These are phyloP conservation scores for Cichorium intybus DNA, from an alignment of 140 eudicot species.

Conservation along the genomic window DNA sequence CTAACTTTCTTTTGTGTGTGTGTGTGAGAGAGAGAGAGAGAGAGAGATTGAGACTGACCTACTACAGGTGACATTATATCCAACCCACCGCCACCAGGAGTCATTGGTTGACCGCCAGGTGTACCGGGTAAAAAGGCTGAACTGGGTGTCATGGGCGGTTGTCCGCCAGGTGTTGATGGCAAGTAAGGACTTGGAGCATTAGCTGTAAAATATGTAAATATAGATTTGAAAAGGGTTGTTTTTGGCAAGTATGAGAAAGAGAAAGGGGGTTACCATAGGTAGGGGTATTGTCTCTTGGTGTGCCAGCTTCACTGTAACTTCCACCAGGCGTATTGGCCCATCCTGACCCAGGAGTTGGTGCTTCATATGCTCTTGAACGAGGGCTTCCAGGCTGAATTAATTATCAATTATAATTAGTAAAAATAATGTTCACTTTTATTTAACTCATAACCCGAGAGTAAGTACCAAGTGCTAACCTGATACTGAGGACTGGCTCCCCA, in stretches of 20 bases:
- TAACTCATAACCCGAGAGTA: background rate
- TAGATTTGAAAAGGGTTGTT: too few species aligned
- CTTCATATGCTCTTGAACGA: constrained; percentile 90
- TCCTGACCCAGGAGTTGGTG: constrained; percentile 98
- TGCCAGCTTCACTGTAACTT: constrained; percentile 87
- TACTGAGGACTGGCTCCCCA: constrained; percentile 89
- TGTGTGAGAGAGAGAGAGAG: too few species aligned
- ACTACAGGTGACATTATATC: constrained; percentile 92
- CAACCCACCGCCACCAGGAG: constrained; percentile 98
- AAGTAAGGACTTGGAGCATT: constrained; percentile 98
- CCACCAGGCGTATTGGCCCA: constrained; percentile 85
- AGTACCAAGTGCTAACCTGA: constrained; percentile 43
- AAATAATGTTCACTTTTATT: background rate
- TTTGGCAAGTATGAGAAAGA: background rate
- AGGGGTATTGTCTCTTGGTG: constrained; percentile 76
- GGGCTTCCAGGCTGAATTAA: constrained; percentile 92
- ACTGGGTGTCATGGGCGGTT: constrained; percentile 97
- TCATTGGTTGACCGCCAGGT: constrained; percentile 99
- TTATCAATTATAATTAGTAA: background rate
- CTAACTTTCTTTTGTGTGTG: too few species aligned
- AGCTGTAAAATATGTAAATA: constrained; percentile 40
- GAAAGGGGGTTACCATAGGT: constrained; percentile 69
- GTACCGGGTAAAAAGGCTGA: constrained; percentile 95
- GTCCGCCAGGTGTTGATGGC: constrained; percentile 98
- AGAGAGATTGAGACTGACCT: constrained; percentile 40